Evolutionary conservation across 495 filamentous ascomycete genomes (phyloP).

Genomic region (Aspergillus nidulans): DNA sequence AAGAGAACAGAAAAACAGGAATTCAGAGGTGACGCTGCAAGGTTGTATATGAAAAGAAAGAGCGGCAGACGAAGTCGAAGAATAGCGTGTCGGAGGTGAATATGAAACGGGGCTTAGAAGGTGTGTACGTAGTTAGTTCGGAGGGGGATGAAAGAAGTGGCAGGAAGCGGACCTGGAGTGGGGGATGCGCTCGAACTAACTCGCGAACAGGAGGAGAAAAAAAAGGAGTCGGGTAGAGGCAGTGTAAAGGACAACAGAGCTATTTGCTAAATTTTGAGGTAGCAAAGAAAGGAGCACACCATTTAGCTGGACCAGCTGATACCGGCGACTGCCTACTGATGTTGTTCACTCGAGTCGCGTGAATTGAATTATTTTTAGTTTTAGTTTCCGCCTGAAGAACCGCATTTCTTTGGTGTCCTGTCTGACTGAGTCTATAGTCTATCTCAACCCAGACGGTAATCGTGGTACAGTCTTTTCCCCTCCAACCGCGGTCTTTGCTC

Average conservation of each 20-base stretch:
- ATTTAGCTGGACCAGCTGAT: background rate
- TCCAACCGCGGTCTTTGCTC: background rate
- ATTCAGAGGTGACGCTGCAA: background rate
- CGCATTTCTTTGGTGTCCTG: background rate
- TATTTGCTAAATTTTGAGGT: conserved; percentile 18
- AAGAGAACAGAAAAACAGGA: background rate
- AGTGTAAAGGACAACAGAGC: conserved; percentile 8
- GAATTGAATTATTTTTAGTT: conserved; percentile 13
- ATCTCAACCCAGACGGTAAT: background rate
- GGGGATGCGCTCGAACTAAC: background rate
- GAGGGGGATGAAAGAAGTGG: conserved; percentile 2
- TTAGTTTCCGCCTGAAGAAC: conserved; percentile 18
- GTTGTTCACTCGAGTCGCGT: conserved; percentile 4
- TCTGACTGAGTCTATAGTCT: too few relatives aligned
- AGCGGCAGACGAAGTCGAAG: background rate
- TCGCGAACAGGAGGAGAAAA: conserved; percentile 2
- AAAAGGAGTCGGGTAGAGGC: background rate
- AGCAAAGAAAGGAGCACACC: conserved; percentile 2
- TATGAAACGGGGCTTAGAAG: background rate
- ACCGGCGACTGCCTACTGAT: background rate
- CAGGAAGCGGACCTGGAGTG: conserved; percentile 3
- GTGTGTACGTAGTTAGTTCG: background rate
- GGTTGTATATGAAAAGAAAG: background rate
- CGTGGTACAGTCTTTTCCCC: background rate
- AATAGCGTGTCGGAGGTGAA: background rate